These are phyloP conservation scores for Metarhizium anisopliae DNA, from an alignment of 2,329 filamentous ascomycete genomes.

Conservation along the genomic window DNA sequence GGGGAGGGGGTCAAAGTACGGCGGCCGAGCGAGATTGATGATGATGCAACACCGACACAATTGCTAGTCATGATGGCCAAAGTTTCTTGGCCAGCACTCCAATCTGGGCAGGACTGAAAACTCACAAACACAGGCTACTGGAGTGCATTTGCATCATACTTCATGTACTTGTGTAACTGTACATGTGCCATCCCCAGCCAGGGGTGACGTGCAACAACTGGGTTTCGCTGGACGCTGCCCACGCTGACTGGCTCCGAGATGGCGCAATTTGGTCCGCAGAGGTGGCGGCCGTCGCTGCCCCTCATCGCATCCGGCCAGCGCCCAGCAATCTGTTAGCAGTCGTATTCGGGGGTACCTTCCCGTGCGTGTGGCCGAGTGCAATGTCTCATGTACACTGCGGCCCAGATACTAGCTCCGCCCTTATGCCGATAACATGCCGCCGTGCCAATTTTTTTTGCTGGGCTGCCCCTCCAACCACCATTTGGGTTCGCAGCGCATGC, in stretches of 20 bases:
- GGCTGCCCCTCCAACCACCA: constrained; percentile 6
- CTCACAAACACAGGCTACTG: too few species aligned
- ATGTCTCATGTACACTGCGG: not conserved
- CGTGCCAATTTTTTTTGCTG: not conserved
- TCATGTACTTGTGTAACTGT: too few species aligned
- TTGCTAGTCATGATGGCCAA: too few species aligned
- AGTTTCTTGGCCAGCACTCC: too few species aligned
- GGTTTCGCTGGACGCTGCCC: not conserved
- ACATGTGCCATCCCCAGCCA: too few species aligned
- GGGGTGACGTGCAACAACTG: too few species aligned
- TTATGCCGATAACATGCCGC: not conserved
- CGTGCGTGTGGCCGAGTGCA: too few species aligned
- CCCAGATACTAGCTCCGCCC: not conserved
- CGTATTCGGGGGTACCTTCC: constrained; percentile 3
- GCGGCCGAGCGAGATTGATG: not conserved
- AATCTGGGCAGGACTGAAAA: too few species aligned
- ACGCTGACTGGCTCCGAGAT: constrained; percentile 1
- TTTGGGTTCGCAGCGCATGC: not conserved
- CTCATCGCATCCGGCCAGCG: constrained; percentile 1
- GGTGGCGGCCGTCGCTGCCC: not conserved
- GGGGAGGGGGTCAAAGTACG: not conserved
- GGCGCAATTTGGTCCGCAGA: constrained; percentile 5
- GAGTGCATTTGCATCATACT: too few species aligned
- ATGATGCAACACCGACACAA: too few species aligned
- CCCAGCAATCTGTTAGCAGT: constrained; percentile 1